These are phyloP conservation scores for Carex cristatella DNA, from an alignment of 176 grass and related monocot species.

Conservation along the genomic window DNA sequence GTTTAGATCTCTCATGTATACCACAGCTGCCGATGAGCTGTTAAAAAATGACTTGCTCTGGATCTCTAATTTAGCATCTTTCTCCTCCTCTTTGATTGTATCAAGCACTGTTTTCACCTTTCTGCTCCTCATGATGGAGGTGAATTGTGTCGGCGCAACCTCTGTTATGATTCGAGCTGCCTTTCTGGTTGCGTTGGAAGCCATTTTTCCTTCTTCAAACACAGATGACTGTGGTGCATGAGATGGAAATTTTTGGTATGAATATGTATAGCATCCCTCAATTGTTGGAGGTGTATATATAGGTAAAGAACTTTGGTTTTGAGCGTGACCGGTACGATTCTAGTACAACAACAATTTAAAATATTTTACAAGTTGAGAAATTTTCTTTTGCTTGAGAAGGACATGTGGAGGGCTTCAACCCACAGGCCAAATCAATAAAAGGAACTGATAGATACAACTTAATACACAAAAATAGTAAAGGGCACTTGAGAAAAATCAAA, in stretches of 20 bases:
- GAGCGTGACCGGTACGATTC: neutral
- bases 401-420: constrained; percentile 1
- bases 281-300: neutral
- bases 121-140: constrained; percentile 37
- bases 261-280: neutral
- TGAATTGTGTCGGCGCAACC: constrained; percentile 50
- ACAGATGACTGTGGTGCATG: neutral
- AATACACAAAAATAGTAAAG: too few species aligned
- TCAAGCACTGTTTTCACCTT: constrained; percentile 42
- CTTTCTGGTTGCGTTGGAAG: constrained; percentile 28
- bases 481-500: too few species aligned
- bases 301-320: neutral
- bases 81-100: constrained; percentile 68
- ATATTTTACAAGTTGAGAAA: neutral
- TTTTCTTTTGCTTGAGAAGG: constrained; percentile 6
- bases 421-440: neutral
- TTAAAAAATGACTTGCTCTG: constrained; percentile 7
- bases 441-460: neutral
- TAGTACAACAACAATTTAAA: neutral
- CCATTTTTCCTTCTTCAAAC: constrained; percentile 11
- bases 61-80: constrained; percentile 25
- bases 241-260: neutral
- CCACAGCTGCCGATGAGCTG: neutral
- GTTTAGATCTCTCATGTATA: neutral
- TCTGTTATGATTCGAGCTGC: constrained; percentile 48